These are phyloP conservation scores for Pseudotsuga menziesii DNA, from an alignment of 75 land plant species.

Conservation along the genomic window DNA sequence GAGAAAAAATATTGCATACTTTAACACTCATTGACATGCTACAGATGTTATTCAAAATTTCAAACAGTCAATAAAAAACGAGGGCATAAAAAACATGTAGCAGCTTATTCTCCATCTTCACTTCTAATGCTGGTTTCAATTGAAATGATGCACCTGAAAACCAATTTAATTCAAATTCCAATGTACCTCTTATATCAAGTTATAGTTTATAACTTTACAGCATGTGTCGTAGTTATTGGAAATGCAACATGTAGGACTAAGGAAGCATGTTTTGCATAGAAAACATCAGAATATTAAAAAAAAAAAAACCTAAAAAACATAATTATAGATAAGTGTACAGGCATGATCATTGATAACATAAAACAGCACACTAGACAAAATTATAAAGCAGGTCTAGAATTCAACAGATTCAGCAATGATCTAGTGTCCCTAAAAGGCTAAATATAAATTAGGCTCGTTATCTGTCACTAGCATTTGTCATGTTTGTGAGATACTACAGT, in stretches of 20 bases:
- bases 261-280: no score
- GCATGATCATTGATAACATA: no score
- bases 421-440: no score
- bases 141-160: background rate
- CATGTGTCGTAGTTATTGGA: background rate
- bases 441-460: no score
- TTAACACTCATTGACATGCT: background rate
- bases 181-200: background rate
- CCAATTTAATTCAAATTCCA: background rate
- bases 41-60: background rate
- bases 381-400: no score
- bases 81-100: background rate
- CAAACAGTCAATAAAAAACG: background rate
- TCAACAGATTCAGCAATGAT: no score
- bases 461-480: no score
- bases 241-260: background rate
- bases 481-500: no score
- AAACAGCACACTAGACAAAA: no score
- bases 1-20: background rate
- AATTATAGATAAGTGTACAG: no score
- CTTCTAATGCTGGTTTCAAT: background rate
- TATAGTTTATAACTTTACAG: background rate
- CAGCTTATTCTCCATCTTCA: background rate
- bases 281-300: no score
- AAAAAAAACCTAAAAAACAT: no score